phyloP scores from a whole-genome alignment of 495 filamentous ascomycete genomes.

The Recurvomyces mirabilis region DNA sequence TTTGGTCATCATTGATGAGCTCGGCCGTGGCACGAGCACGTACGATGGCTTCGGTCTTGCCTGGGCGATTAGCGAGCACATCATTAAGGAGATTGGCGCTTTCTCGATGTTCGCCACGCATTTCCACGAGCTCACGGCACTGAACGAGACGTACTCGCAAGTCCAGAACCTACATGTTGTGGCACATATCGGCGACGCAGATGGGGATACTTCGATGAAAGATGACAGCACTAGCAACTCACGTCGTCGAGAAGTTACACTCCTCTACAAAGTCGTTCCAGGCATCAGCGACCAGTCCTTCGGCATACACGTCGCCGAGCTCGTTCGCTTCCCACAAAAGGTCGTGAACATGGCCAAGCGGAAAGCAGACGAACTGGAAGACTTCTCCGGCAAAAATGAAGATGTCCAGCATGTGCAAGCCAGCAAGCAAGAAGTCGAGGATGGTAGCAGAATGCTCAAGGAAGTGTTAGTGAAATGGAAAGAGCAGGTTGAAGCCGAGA shows the following conservation, averaged over 20 bases:
- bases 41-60: conserved; percentile 98
- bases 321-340: conserved; percentile 95
- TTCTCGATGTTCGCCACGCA: conserved; percentile 94
- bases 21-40: conserved; percentile 94
- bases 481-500: conserved; percentile 54
- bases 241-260: conserved; percentile 77
- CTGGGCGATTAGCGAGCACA: conserved; percentile 97
- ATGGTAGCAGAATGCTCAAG: conserved; percentile 80
- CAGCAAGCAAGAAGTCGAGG: conserved; percentile 75
- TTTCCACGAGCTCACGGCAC: conserved; percentile 92
- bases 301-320: conserved; percentile 95
- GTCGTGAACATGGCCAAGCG: conserved; percentile 97
- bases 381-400: conserved; percentile 70
- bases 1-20: conserved; percentile 95
- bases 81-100: conserved; percentile 85
- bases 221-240: conserved; percentile 26
- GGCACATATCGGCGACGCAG: conserved; percentile 68
- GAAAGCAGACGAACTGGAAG: conserved; percentile 95
- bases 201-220: conserved; percentile 11
- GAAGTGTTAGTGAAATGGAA: conserved; percentile 83
- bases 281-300: conserved; percentile 96
- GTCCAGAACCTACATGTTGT: conserved; percentile 93
- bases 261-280: conserved; percentile 90
- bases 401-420: conserved; percentile 41
- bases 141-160: conserved; percentile 71